These are phyloP conservation scores for Populus nigra DNA, from an alignment of 345 rosid species.

Conservation along the genomic window DNA sequence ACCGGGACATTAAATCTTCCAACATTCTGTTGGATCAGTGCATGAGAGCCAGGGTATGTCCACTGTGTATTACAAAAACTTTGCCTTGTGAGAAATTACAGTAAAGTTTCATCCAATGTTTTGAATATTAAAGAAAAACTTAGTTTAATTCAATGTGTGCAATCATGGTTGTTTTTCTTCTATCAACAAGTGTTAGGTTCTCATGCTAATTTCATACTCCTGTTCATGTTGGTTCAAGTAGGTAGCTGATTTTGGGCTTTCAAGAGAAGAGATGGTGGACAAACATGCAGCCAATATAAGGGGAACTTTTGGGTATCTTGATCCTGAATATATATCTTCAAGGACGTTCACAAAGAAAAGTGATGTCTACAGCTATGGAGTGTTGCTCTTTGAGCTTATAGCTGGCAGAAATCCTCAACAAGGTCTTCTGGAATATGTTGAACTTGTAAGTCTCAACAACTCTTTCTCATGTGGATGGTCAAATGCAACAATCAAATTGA, in stretches of 20 bases:
- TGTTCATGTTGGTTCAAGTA: conserved; percentile 25
- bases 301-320: conserved; percentile 97
- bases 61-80: neutral
- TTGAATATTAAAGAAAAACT: neutral
- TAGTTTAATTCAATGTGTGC: too few species aligned
- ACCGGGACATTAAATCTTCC: conserved; percentile 92
- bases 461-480: neutral
- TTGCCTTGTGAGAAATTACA: neutral
- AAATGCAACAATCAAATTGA: neutral
- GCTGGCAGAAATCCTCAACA: conserved; percentile 95
- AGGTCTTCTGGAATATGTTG: conserved; percentile 93
- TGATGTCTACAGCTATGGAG: conserved; percentile 95
- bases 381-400: conserved; percentile 87
- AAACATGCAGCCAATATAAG: conserved; percentile 69
- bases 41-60: conserved; percentile 88
- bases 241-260: conserved; percentile 99
- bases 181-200: neutral
- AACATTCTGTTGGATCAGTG: conserved; percentile 93
- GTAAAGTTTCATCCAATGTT: neutral
- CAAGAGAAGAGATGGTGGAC: conserved; percentile 92
- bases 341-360: conserved; percentile 87
- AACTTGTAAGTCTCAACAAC: conserved; percentile 57
- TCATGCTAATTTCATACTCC: neutral
- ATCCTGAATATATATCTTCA: conserved; percentile 91
- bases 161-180: neutral